A percentile compares a stretch with the other conserved stretches of the same genome.
phyloP scores from a whole-genome alignment of 225 moss, liverwort and hornwort genomes.

The Ulota crispa region DNA sequence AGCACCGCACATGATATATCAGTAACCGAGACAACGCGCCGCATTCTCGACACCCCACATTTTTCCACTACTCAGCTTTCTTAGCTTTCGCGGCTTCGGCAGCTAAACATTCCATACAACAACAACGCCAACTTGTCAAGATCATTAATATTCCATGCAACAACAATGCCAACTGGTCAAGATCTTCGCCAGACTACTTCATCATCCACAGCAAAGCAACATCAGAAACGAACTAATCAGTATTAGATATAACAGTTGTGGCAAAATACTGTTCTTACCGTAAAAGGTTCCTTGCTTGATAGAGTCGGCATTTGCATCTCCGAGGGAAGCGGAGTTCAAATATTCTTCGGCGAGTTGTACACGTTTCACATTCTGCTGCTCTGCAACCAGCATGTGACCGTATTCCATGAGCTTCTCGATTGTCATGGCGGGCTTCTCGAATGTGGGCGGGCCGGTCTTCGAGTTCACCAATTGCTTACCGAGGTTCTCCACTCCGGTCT shows the following conservation, averaged over 20 bases:
- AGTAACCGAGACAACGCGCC: constrained; percentile 34
- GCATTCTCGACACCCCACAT: constrained; percentile 7
- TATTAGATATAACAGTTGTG: no score
- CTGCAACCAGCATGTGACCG: constrained; percentile 73
- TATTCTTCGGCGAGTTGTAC: constrained; percentile 89
- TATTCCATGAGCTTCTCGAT: constrained; percentile 59
- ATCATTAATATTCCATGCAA: no score
- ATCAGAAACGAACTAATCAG: no score
- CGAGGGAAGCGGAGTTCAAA: constrained; percentile 46
- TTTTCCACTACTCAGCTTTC: constrained; percentile 9
- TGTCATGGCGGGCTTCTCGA: constrained; percentile 73
- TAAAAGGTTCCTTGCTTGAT: constrained; percentile 62
- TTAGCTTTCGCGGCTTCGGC: neutral
- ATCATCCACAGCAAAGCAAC: neutral
- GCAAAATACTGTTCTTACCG: constrained; percentile 23
- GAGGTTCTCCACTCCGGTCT: constrained; percentile 68
- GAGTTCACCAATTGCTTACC: constrained; percentile 82
- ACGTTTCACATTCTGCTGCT: constrained; percentile 95
- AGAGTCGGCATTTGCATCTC: constrained; percentile 71
- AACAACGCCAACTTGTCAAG: neutral
- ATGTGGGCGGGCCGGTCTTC: constrained; percentile 56
- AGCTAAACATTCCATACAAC: neutral
- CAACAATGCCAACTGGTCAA: no score
- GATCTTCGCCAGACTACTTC: neutral
- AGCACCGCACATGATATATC: constrained; percentile 24